Base-by-base conservation (phyloP, 805 yeast species). In the Candida xiaguanensis region DNA sequence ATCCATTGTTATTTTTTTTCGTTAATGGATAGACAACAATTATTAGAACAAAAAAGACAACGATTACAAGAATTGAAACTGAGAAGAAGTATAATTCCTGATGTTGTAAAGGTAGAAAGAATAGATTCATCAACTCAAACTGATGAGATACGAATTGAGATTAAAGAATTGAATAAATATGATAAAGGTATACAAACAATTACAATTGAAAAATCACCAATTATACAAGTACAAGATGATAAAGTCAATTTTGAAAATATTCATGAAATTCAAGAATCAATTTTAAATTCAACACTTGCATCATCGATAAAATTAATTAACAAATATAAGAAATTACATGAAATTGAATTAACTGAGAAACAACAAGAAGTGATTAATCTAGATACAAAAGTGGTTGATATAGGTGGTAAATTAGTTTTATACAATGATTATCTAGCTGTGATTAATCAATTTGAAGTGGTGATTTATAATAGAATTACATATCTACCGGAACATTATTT, bases 31-130 rank as follows among this genome's bases (percentile, higher is more conserved):
- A 48, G 72, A 43, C 70, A 62, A 42, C 48, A 63, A 13, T 48
- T 65, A 35, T 51, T 67, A 20, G 71, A 67, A 40, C 65, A 65
- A 46, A 68, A 68, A 42, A 51, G 70, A 31, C 66, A 58, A 49
- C 52, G 73, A 42, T 44, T 55, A 14, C 50, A 52, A 34, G 63
- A 56, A 39, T 45, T 58, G 19, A 48, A 53, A 39, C 49, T 44
- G 36, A 35, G 61, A 27, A 37, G 58, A 27, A 39, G 31, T 23
- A 30, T 32, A 14, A 26, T 31, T 6, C n/a, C 9, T 8, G 29
- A 34, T 5, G 37, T 11, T 11, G 39, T 28, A 4, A 29, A 24
- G 8, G 39, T 28, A 5, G 38, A 27, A 11, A 22, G 17, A 30
- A 30, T 26, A 27, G 45, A 43, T 36, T 34, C 32, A 12, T 32